Percentiles rank a stretch among this genome's conserved stretches.
Evolutionary conservation across 331 rosid species (phyloP).

Genomic region (Pyracantha coccinea): DNA sequence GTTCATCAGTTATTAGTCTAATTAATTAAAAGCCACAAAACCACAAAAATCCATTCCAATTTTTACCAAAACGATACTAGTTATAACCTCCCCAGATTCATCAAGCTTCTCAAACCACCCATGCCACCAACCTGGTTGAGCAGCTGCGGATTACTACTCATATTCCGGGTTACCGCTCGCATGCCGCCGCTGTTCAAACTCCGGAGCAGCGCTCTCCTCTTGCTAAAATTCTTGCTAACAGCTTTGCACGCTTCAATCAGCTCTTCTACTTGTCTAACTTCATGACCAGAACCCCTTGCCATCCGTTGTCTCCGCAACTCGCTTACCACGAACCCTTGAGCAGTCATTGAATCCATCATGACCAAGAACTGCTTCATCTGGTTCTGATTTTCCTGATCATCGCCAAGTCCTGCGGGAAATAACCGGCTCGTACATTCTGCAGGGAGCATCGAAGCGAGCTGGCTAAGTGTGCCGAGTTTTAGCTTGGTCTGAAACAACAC

Average conservation of each 20-base stretch:
- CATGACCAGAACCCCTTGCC: slow-evolving; percentile 80
- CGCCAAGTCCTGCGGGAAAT: slow-evolving; percentile 6
- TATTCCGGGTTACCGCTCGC: slow-evolving; percentile 59
- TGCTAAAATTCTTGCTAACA: slow-evolving; percentile 62
- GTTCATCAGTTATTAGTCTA: not conserved
- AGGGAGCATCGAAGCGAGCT: slow-evolving; percentile 68
- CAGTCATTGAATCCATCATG: slow-evolving; percentile 85
- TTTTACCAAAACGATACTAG: not conserved
- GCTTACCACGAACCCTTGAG: slow-evolving; percentile 63
- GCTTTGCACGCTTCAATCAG: slow-evolving; percentile 76
- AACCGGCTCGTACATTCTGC: not conserved
- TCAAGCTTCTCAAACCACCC: slow-evolving; percentile 1
- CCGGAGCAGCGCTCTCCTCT: slow-evolving; percentile 56
- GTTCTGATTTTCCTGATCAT: slow-evolving; percentile 48
- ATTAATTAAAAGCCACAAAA: too few species aligned
- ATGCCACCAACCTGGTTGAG: slow-evolving; percentile 10
- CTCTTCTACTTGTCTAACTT: slow-evolving; percentile 50
- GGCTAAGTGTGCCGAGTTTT: slow-evolving; percentile 72
- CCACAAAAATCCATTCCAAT: not conserved
- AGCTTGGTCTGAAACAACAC: slow-evolving; percentile 63
- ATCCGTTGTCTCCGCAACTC: slow-evolving; percentile 66
- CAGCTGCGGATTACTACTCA: slow-evolving; percentile 59
- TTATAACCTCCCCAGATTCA: not conserved
- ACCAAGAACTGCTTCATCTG: slow-evolving; percentile 87
- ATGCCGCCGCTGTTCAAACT: slow-evolving; percentile 73